Percentiles rank a stretch among this genome's conserved stretches.
Conservation (phyloP, 306 rosid genomes). For the Senna siamea region DNA sequence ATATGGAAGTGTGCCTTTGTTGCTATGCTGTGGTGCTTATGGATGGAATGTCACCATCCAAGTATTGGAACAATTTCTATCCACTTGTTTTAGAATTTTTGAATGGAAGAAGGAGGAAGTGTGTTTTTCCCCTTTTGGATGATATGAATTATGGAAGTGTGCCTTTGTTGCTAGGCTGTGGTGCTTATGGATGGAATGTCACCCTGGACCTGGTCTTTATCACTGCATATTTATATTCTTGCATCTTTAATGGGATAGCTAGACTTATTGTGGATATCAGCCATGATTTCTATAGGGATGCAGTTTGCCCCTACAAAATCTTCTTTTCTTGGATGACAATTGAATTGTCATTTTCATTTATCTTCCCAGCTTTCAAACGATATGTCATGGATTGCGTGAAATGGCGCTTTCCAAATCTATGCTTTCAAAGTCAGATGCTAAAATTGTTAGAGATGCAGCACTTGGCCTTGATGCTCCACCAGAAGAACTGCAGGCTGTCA, state of each 20-base stretch:
- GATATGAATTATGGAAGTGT: neutral
- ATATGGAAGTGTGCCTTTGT: neutral
- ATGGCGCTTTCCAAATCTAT: conserved; percentile 54
- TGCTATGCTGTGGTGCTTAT: neutral
- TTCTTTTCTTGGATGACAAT: conserved; percentile 33
- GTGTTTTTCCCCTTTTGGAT: too few relatives aligned
- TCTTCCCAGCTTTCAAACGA: conserved; percentile 74
- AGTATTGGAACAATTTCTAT: neutral
- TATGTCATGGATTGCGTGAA: conserved; percentile 68
- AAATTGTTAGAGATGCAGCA: conserved; percentile 63
- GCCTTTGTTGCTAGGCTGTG: neutral
- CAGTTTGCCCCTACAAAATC: neutral
- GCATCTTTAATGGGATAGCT: neutral
- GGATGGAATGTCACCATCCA: neutral
- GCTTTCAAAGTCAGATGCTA: conserved; percentile 69
- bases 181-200: conserved; percentile 4
- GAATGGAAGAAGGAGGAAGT: neutral
- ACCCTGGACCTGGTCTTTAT: neutral
- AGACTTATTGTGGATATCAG: neutral
- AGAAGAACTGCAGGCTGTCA: conserved; percentile 67
- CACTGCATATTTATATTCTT: neutral
- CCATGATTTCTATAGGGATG: conserved; percentile 3
- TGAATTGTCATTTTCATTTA: conserved; percentile 38
- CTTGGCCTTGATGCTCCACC: conserved; percentile 61
- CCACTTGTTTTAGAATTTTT: neutral